Conservation (phyloP, 2,329 filamentous ascomycete genomes). For the Sporothrix luriei region DNA sequence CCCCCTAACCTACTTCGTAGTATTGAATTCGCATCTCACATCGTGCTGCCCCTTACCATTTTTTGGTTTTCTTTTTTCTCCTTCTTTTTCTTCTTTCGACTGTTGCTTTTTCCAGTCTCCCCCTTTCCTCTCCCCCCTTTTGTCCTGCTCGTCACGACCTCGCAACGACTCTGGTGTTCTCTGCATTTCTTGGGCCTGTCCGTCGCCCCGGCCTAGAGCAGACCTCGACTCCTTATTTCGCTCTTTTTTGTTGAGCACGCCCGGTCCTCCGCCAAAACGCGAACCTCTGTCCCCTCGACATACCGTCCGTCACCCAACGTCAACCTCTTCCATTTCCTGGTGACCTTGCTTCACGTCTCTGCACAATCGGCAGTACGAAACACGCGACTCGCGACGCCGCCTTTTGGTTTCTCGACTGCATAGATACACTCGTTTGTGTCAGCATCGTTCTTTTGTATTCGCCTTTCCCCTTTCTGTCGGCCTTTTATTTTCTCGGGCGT, state of each 20-base stretch:
- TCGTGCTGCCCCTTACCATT: constrained; percentile 12
- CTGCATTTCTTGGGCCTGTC: constrained; percentile 6
- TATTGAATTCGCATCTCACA: not conserved
- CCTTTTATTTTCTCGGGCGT: not conserved
- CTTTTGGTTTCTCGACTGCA: not conserved
- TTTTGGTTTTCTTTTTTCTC: not conserved
- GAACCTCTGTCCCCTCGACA: not conserved
- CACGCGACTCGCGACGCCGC: not conserved
- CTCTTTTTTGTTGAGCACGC: not conserved
- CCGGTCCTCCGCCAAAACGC: constrained; percentile 11
- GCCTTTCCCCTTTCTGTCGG: not conserved
- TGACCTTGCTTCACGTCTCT: not conserved
- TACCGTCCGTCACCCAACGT: not conserved
- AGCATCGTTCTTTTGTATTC: constrained; percentile 3
- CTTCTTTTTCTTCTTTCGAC: not conserved
- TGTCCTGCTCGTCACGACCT: constrained; percentile 2
- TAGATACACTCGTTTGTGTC: not conserved
- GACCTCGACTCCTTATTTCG: not conserved
- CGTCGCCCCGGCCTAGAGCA: not conserved
- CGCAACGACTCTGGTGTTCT: not conserved
- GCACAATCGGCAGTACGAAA: not conserved
- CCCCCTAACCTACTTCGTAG: not conserved
- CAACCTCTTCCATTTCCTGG: not conserved
- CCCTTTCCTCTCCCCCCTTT: not conserved
- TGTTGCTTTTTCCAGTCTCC: not conserved